Evolutionary conservation across 495 filamentous ascomycete genomes (phyloP).

Genomic region (Daldinia childiae): DNA sequence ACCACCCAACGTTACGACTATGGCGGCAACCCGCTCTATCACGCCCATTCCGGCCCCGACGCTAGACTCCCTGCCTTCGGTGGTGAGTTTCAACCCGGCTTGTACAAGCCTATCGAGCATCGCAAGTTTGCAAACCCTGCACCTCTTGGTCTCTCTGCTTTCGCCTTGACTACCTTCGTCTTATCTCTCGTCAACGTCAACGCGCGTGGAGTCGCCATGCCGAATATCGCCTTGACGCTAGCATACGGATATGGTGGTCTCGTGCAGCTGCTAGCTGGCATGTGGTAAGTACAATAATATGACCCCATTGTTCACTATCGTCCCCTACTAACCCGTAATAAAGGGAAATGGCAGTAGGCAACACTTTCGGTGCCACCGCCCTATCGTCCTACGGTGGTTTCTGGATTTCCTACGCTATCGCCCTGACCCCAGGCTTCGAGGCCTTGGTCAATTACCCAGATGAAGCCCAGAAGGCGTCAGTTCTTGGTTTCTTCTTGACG

Average conservation of each 20-base stretch:
- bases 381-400: constrained; percentile 97
- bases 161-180: constrained; percentile 96
- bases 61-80: constrained; percentile 81
- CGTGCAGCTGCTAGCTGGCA: constrained; percentile 91
- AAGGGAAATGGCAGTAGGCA: constrained; percentile 98
- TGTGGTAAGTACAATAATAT: constrained; percentile 79
- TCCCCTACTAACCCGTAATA: constrained; percentile 6
- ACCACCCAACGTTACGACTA: constrained; percentile 56
- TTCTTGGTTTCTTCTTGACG: constrained; percentile 87
- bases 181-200: constrained; percentile 85
- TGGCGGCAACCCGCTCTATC: constrained; percentile 74
- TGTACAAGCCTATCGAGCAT: constrained; percentile 76
- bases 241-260: constrained; percentile 88
- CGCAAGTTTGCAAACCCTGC: constrained; percentile 91
- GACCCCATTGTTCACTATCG: neutral
- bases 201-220: constrained; percentile 64
- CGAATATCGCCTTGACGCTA: constrained; percentile 74
- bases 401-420: constrained; percentile 92
- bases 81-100: constrained; percentile 95
- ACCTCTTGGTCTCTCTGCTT: constrained; percentile 85
- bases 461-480: constrained; percentile 57
- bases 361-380: constrained; percentile 97
- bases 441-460: constrained; percentile 62
- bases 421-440: constrained; percentile 82
- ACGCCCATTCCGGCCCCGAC: constrained; percentile 70